A percentile compares a stretch with the other conserved stretches of the same genome.
These are phyloP conservation scores for Parietaria judaica DNA, from an alignment of 306 rosid genomes.

Conservation along the genomic window DNA sequence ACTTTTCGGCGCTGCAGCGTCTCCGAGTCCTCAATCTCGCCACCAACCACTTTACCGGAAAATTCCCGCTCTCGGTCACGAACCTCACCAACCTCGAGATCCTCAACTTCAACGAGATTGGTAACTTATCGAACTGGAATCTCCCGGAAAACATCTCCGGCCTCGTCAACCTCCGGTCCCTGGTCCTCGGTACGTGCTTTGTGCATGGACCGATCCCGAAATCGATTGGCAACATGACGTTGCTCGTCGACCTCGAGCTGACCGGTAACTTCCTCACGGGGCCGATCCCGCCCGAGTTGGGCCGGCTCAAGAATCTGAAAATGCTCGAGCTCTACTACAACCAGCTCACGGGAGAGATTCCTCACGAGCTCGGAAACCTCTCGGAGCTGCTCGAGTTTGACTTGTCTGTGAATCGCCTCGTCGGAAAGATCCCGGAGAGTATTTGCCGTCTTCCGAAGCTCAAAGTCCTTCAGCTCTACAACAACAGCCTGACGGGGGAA, in stretches of 20 bases:
- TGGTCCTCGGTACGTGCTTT: constrained; percentile 67
- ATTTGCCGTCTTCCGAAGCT: constrained; percentile 72
- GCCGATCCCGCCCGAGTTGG: constrained; percentile 58
- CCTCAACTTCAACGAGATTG: constrained; percentile 72
- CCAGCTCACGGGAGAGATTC: constrained; percentile 52
- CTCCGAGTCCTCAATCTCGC: constrained; percentile 67
- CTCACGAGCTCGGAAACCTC: constrained; percentile 71
- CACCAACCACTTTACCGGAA: constrained; percentile 52
- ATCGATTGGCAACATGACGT: constrained; percentile 64
- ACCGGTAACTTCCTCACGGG: constrained; percentile 66
- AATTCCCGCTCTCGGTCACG: constrained; percentile 69
- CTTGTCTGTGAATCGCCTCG: constrained; percentile 73
- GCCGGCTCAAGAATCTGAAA: constrained; percentile 47
- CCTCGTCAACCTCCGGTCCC: constrained; percentile 37
- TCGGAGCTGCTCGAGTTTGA: constrained; percentile 67
- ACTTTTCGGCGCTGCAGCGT: constrained; percentile 52
- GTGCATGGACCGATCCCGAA: constrained; percentile 62
- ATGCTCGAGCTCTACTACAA: constrained; percentile 80
- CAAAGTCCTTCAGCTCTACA: constrained; percentile 73
- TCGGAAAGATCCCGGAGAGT: constrained; percentile 61
- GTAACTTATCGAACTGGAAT: constrained; percentile 45
- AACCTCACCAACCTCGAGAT: constrained; percentile 58
- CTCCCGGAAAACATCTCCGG: constrained; percentile 42
- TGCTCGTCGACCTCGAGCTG: constrained; percentile 73
- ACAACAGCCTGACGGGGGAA: constrained; percentile 69